Evolutionary conservation across 176 grass and related monocot genomes (phyloP).

Genomic region (Otatea glauca): DNA sequence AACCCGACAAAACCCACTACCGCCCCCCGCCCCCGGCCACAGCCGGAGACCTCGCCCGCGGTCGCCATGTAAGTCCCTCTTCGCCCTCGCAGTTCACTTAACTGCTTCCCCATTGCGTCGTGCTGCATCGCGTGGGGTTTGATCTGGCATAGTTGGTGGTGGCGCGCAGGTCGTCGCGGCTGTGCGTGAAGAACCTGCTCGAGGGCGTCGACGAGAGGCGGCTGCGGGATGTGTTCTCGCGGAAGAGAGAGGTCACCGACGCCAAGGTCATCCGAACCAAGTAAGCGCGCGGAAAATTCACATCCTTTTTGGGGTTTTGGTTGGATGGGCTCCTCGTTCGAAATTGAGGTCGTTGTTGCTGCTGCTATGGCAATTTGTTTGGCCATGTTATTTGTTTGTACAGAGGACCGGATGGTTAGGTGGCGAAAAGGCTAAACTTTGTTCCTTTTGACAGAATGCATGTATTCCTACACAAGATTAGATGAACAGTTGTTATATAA

Average conservation of each 20-base stretch:
- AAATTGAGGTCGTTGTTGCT: background rate
- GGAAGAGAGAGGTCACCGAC: constrained; percentile 90
- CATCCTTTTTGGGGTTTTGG: background rate
- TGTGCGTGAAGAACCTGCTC: constrained; percentile 95
- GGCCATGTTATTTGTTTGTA: background rate
- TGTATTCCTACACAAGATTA: background rate
- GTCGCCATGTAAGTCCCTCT: constrained; percentile 17
- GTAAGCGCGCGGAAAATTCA: constrained; percentile 29
- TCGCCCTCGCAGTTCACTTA: background rate
- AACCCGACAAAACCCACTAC: background rate
- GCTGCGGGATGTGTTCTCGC: constrained; percentile 86
- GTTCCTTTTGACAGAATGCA: background rate
- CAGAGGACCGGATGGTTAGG: background rate
- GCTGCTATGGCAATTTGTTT: background rate
- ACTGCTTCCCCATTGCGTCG: background rate
- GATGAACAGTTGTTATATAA: background rate
- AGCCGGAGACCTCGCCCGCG: background rate
- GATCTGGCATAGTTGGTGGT: background rate
- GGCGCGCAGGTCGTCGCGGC: constrained; percentile 60
- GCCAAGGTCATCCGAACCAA: constrained; percentile 85
- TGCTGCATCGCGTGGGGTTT: background rate
- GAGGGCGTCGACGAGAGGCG: constrained; percentile 85
- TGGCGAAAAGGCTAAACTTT: background rate
- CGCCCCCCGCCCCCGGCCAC: background rate
- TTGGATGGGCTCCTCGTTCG: background rate